Evolutionary conservation across 257 asterid species (phyloP).

Genomic region (Salvia rosmarinus): DNA sequence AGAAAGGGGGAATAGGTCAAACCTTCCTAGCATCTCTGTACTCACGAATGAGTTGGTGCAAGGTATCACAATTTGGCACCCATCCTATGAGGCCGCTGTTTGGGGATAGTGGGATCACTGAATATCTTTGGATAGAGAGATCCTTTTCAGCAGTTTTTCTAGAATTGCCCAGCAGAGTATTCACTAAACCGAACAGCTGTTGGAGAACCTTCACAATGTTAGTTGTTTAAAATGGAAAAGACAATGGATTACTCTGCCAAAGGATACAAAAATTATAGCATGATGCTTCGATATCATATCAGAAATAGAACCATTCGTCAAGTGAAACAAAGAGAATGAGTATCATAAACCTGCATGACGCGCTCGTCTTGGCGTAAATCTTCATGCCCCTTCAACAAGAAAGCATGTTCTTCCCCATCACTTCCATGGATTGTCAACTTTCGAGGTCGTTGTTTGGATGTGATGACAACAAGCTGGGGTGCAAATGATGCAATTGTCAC

Average conservation of each 20-base stretch:
- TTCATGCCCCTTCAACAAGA: conserved; percentile 95
- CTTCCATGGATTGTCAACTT: conserved; percentile 94
- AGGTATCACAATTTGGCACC: conserved; percentile 98
- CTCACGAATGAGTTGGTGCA: conserved; percentile 95
- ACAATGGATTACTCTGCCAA: not conserved
- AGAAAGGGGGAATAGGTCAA: conserved; percentile 15
- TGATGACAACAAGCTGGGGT: conserved; percentile 95
- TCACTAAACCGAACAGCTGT: conserved; percentile 96
- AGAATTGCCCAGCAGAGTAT: conserved; percentile 88
- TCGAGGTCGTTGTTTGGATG: conserved; percentile 98
- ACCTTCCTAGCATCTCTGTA: conserved; percentile 98
- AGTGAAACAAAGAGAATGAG: not conserved
- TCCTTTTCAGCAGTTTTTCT: conserved; percentile 93
- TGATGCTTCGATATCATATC: conserved; percentile 9
- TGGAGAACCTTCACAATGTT: conserved; percentile 32
- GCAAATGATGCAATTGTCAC: conserved; percentile 93
- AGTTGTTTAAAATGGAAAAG: conserved; percentile 18
- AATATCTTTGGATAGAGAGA: conserved; percentile 91
- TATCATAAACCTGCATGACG: conserved; percentile 87
- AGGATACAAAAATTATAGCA: conserved; percentile 23
- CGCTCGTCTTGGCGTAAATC: conserved; percentile 99
- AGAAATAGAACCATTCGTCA: not conserved
- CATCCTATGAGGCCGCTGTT: conserved; percentile 97
- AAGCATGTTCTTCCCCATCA: conserved; percentile 96
- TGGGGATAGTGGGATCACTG: conserved; percentile 95